A percentile compares a stretch with the other conserved stretches of the same genome.
phyloP scores from a whole-genome alignment of 2,329 filamentous ascomycete genomes.

The Lasiodiplodia gonubiensis region DNA sequence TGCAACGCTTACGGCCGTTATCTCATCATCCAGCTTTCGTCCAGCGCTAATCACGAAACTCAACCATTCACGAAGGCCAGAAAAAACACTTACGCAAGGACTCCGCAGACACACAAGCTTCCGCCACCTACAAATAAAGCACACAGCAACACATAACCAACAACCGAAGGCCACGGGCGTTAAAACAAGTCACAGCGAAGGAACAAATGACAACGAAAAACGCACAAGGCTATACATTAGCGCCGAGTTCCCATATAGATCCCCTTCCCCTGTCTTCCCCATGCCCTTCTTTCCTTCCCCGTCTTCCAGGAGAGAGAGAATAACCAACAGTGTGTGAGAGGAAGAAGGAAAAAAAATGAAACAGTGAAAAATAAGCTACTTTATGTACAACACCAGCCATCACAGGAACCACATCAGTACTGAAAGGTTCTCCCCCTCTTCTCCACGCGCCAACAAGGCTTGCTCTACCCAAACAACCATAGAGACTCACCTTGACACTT shows the following conservation, averaged over 20 bases:
- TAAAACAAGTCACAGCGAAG: neutral
- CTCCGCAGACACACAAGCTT: neutral
- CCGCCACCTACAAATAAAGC: neutral
- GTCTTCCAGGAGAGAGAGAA: slow-evolving; percentile 1
- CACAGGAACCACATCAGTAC: neutral
- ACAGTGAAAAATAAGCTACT: slow-evolving; percentile 2
- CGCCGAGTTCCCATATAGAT: slow-evolving; percentile 5
- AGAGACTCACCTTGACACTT: neutral
- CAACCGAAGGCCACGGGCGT: neutral
- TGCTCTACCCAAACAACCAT: neutral
- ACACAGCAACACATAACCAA: neutral
- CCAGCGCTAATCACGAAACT: neutral
- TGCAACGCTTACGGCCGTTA: too few species aligned
- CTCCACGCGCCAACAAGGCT: neutral
- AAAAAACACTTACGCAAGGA: neutral
- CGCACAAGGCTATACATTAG: slow-evolving; percentile 18
- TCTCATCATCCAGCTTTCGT: too few species aligned
- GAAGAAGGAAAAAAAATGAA: neutral
- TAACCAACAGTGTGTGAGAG: neutral
- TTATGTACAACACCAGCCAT: neutral
- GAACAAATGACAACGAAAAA: neutral
- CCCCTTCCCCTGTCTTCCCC: neutral
- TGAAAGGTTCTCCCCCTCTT: neutral
- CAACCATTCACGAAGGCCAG: neutral
- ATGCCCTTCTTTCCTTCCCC: neutral